phyloP scores from a whole-genome alignment of 495 filamentous ascomycete species.

The Sporormia fimetaria region DNA sequence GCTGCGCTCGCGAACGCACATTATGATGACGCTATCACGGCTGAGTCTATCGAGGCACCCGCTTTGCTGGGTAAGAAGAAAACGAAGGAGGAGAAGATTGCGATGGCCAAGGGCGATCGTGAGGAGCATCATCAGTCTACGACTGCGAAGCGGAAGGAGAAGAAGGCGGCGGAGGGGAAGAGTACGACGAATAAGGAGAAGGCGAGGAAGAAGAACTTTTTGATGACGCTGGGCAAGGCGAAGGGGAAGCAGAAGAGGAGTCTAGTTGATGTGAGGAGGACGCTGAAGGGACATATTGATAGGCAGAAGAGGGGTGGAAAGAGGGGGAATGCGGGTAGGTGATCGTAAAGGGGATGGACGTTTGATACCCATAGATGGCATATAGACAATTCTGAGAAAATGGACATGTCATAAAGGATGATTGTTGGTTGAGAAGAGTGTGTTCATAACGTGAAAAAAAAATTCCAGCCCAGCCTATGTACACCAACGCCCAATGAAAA shows the following conservation, averaged over 20 bases:
- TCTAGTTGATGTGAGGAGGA: constrained; percentile 66
- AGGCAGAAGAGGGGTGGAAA: constrained; percentile 73
- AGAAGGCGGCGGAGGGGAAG: constrained; percentile 79
- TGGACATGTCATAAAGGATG: too few relatives aligned
- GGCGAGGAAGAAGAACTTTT: constrained; percentile 86
- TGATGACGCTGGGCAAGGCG: constrained; percentile 95
- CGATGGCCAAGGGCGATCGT: constrained; percentile 64
- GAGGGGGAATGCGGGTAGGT: constrained; percentile 49
- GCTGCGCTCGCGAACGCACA: constrained; percentile 43
- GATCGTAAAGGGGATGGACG: too few relatives aligned
- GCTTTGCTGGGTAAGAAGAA: constrained; percentile 57
- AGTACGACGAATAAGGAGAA: constrained; percentile 98
- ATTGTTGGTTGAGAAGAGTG: too few relatives aligned
- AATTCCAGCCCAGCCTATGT: too few relatives aligned
- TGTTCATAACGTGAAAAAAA: too few relatives aligned
- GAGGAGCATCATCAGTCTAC: constrained; percentile 68
- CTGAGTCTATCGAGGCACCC: constrained; percentile 69
- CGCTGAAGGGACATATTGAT: constrained; percentile 71
- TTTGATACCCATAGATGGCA: too few relatives aligned
- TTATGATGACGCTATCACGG: constrained; percentile 72
- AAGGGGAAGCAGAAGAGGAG: constrained; percentile 86
- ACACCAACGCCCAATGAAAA: too few relatives aligned
- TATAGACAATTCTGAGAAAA: too few relatives aligned
- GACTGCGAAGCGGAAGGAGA: constrained; percentile 65
- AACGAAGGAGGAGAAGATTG: constrained; percentile 70